A percentile compares a stretch with the other conserved stretches of the same genome.
Evolutionary conservation across 2,329 filamentous ascomycete species (phyloP).

Genomic region (Sporothrix dimorphospora): DNA sequence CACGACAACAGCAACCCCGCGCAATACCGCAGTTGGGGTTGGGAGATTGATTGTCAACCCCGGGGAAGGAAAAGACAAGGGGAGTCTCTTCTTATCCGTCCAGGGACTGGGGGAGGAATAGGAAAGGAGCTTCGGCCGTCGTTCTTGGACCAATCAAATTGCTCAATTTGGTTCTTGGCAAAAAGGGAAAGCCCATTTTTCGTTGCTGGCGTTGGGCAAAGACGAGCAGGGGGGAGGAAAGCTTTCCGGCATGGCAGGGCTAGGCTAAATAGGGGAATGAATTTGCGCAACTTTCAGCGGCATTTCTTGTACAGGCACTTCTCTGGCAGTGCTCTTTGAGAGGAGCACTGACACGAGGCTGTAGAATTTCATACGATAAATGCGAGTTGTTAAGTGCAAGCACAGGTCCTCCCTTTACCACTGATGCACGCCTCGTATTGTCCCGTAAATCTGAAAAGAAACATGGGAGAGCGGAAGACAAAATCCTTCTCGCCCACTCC

Average conservation of each 20-base stretch:
- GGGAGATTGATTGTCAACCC: slow-evolving; percentile 10
- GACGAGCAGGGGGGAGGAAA: not conserved
- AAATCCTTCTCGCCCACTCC: not conserved
- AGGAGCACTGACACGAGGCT: too few species aligned
- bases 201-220: not conserved
- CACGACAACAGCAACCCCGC: not conserved
- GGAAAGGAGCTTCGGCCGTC: slow-evolving; percentile 18
- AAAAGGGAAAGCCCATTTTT: not conserved
- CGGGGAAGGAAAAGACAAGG: not conserved
- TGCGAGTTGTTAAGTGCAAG: not conserved
- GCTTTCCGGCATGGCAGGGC: not conserved
- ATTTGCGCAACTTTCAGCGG: not conserved
- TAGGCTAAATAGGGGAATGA: slow-evolving; percentile 13
- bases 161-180: slow-evolving; percentile 12
- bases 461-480: not conserved
- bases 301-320: too few species aligned
- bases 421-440: not conserved
- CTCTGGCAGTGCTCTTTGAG: too few species aligned
- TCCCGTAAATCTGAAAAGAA: not conserved
- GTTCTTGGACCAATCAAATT: slow-evolving; percentile 26
- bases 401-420: not conserved
- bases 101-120: not conserved
- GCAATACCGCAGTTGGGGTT: not conserved
- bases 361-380: not conserved
- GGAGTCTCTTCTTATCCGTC: not conserved